Conservation (phyloP, 345 rosid species). For the Hypericum androsaemum region DNA sequence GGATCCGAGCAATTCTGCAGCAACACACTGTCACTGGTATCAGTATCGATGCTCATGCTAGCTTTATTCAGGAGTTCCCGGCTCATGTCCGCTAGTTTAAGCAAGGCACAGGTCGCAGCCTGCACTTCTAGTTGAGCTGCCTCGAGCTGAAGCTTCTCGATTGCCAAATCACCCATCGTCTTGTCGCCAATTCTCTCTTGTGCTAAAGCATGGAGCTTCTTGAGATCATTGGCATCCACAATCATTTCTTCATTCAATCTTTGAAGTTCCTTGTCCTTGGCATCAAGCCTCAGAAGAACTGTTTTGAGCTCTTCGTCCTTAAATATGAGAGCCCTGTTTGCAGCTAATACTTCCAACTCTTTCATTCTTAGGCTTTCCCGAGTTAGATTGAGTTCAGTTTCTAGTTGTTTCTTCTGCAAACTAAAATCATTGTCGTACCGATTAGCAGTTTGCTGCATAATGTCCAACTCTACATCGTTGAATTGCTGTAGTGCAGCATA, state of each 20-base stretch:
- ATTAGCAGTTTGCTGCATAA: slow-evolving; percentile 23
- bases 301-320: slow-evolving; percentile 58
- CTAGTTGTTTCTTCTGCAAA: slow-evolving; percentile 46
- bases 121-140: slow-evolving; percentile 75
- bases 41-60: slow-evolving; percentile 33
- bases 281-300: slow-evolving; percentile 36
- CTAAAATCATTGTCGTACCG: slow-evolving; percentile 26
- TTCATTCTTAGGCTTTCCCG: slow-evolving; percentile 47
- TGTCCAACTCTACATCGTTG: slow-evolving; percentile 15
- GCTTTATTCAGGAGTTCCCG: slow-evolving; percentile 40
- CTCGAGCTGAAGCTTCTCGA: slow-evolving; percentile 74
- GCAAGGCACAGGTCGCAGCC: slow-evolving; percentile 63
- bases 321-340: slow-evolving; percentile 42
- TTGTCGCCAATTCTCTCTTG: slow-evolving; percentile 59
- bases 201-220: slow-evolving; percentile 48
- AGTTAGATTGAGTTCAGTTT: slow-evolving; percentile 47
- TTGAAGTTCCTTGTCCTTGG: slow-evolving; percentile 42
- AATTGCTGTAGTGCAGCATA: slow-evolving; percentile 12
- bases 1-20: slow-evolving; percentile 12
- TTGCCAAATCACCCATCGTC: slow-evolving; percentile 55
- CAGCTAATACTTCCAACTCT: slow-evolving; percentile 59
- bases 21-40: slow-evolving; percentile 16
- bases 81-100: slow-evolving; percentile 66
- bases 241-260: slow-evolving; percentile 50
- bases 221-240: slow-evolving; percentile 54